A percentile compares a stretch with the other conserved stretches of the same genome.
Evolutionary conservation across 371 early-diverging fungal species (phyloP).

Genomic region (Apophysomyces variabilis): DNA sequence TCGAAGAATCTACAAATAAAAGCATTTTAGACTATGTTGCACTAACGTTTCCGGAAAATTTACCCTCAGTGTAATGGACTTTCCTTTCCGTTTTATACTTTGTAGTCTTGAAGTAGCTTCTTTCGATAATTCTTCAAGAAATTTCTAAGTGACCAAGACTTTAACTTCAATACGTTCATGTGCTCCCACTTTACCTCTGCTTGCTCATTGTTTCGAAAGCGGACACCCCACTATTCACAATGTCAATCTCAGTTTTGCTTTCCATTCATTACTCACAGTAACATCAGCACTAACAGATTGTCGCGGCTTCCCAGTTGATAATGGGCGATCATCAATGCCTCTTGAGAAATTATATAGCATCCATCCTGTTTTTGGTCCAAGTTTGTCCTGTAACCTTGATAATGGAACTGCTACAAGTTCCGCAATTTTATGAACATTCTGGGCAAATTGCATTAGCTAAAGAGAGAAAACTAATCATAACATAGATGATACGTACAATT

Average conservation of each 20-base stretch:
- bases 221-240: conserved; percentile 74
- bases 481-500: conserved; percentile 22
- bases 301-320: conserved; percentile 65
- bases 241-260: background rate
- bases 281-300: conserved; percentile 82
- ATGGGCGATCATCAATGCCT: conserved; percentile 77
- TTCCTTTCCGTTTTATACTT: conserved; percentile 50
- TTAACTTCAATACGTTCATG: background rate
- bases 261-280: conserved; percentile 34
- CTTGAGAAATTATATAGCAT: conserved; percentile 66
- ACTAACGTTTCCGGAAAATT: background rate
- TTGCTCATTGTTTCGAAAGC: conserved; percentile 74
- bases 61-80: conserved; percentile 64
- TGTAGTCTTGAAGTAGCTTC: conserved; percentile 60
- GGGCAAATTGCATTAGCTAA: conserved; percentile 22
- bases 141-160: conserved; percentile 25
- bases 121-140: conserved; percentile 53
- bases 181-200: conserved; percentile 46
- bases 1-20: conserved; percentile 42
- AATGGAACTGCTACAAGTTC: conserved; percentile 54
- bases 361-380: conserved; percentile 76
- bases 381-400: conserved; percentile 55
- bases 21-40: no score
- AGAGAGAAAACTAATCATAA: conserved; percentile 10
- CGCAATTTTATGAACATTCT: conserved; percentile 55